Percentiles rank a stretch among this genome's conserved stretches.
These are phyloP conservation scores for Punctularia strigosozonata DNA, from an alignment of 768 basidiomycete species.

Conservation along the genomic window DNA sequence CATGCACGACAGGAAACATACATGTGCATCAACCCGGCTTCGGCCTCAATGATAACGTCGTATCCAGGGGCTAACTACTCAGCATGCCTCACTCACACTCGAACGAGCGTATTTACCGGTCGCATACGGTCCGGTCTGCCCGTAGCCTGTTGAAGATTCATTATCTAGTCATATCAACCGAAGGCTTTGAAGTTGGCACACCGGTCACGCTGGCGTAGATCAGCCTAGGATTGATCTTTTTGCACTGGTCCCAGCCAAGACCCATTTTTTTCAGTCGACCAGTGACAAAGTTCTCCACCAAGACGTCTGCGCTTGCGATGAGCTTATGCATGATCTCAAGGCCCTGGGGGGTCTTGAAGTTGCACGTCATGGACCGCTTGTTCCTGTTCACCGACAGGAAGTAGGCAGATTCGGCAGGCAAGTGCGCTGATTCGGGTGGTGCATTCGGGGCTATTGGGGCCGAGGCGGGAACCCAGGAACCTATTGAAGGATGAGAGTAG, in stretches of 20 bases:
- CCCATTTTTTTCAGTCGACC: slow-evolving; percentile 82
- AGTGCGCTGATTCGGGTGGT: slow-evolving; percentile 43
- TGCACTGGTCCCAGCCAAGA: slow-evolving; percentile 76
- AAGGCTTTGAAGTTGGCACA: slow-evolving; percentile 15
- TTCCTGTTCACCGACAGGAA: slow-evolving; percentile 84
- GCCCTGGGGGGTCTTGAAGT: slow-evolving; percentile 74
- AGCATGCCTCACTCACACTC: slow-evolving; percentile 82
- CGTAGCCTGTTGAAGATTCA: slow-evolving; percentile 39
- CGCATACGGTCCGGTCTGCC: slow-evolving; percentile 84
- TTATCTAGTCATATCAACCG: slow-evolving; percentile 4
- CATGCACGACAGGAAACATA: slow-evolving; percentile 28
- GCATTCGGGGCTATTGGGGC: slow-evolving; percentile 28
- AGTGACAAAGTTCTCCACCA: slow-evolving; percentile 83
- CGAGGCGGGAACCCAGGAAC: slow-evolving; percentile 24
- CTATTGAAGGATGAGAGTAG: slow-evolving; percentile 3
- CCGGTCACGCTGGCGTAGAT: slow-evolving; percentile 89
- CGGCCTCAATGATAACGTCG: slow-evolving; percentile 59
- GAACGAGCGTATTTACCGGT: too few relatives aligned
- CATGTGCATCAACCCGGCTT: slow-evolving; percentile 95
- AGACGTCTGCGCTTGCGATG: slow-evolving; percentile 63
- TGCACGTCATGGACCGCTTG: slow-evolving; percentile 81
- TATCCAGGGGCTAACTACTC: slow-evolving; percentile 45
- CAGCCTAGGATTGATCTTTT: slow-evolving; percentile 61
- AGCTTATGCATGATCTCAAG: slow-evolving; percentile 63
- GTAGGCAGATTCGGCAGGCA: slow-evolving; percentile 88